Percentiles rank a stretch among this genome's conserved stretches.
phyloP scores from a whole-genome alignment of 2,329 filamentous ascomycete genomes.

The Coccinonectria pachysandricola region DNA sequence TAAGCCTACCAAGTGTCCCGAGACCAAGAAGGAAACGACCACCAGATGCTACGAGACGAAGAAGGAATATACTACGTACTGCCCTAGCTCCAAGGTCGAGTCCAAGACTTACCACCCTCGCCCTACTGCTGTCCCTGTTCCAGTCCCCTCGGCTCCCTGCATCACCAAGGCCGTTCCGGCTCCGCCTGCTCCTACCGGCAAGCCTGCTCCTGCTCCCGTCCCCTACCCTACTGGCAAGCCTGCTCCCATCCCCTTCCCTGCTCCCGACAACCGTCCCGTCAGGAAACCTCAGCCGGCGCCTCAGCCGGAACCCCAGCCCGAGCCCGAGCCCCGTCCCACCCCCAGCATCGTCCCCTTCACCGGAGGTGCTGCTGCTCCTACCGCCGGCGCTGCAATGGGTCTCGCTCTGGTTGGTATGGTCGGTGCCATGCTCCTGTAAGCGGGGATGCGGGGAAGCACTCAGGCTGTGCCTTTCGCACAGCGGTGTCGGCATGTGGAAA shows the following conservation, averaged over 20 bases:
- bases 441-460: too few species aligned
- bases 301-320: slow-evolving; percentile 1
- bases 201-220: slow-evolving; percentile 4
- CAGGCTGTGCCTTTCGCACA: too few species aligned
- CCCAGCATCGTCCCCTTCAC: too few species aligned
- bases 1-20: too few species aligned
- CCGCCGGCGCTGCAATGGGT: slow-evolving; percentile 1
- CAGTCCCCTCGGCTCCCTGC: slow-evolving; percentile 1
- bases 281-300: slow-evolving; percentile 1
- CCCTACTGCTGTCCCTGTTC: slow-evolving; percentile 1
- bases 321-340: slow-evolving; percentile 1
- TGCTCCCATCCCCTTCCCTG: slow-evolving; percentile 1
- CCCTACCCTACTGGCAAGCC: slow-evolving; percentile 4
- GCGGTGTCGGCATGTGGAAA: too few species aligned
- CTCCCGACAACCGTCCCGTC: too few species aligned
- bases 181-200: slow-evolving; percentile 1
- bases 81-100: not conserved
- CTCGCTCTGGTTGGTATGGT: slow-evolving; percentile 8
- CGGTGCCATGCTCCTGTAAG: slow-evolving; percentile 9
- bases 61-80: too few species aligned
- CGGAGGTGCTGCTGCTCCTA: too few species aligned
- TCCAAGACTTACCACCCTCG: not conserved
- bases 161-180: not conserved
- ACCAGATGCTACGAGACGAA: too few species aligned
- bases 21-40: too few species aligned